Evolutionary conservation across 2,329 filamentous ascomycete genomes (phyloP), one percentile per base, ranked within the genome.

Genomic region (Alternaria postmessia): DNA sequence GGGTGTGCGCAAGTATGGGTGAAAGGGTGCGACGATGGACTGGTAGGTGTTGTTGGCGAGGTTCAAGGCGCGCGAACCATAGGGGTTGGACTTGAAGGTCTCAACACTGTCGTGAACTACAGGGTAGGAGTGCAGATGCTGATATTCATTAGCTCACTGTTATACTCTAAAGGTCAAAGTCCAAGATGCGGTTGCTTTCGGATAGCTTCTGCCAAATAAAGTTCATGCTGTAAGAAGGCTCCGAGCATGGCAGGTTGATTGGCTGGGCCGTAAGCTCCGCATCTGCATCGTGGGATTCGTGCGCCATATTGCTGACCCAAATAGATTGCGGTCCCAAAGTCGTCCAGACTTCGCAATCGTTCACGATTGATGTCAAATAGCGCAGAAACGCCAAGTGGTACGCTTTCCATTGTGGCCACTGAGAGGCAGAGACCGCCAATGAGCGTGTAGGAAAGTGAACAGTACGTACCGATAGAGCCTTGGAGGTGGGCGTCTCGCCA

Each of bases 101-200:
- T 87, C 83, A 80, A 97, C 88, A 73, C 89, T 83, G 79, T 96
- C 93, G 75, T 87, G 88, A 75, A 97, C 87, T 67, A 96, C 81
- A 41, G 94, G 94, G 81, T 96, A 97, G 67, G 89, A 90, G 70
- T 89, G 85, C 65, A 97, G 85, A 77, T 97, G 94, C 92, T 96
- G 70, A 41, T 24, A 26, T 20, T 28, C 7, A 55, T 66, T 59
- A 67, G 65, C 38, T 49, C 32, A 16, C 18, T 7, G 22, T 16
- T 22, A 20, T 12, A 24, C 9, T 18, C 24, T 18, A 48, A 36
- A 24, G 18, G 22, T 22, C 36, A 48, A 36, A 24, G 18, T 22
- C n/a, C 36, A 51, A 48, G 51, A 41, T 7, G 28, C 20, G 43
- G 8, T 34, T n/a, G 30, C 34, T 22, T 3, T 24, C 46, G 46